Conservation (phyloP, 2,329 filamentous ascomycete genomes). For the Thielaviopsis cerberus region DNA sequence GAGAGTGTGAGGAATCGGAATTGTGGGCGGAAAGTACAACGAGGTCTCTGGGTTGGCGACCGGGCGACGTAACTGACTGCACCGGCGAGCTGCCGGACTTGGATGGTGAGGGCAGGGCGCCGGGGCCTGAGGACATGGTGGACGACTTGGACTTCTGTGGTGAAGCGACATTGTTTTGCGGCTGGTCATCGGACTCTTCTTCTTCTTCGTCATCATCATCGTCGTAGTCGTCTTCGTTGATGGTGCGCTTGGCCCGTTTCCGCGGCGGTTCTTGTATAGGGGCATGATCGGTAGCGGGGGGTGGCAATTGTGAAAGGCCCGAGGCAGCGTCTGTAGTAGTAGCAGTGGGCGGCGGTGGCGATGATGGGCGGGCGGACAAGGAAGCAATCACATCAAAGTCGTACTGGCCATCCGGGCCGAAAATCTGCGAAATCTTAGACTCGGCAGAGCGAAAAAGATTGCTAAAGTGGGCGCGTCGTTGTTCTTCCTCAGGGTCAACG, state of each 20-base stretch:
- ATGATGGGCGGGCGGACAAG: conserved; percentile 34
- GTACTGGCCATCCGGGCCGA: conserved; percentile 38
- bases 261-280: conserved; percentile 40
- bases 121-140: conserved; percentile 32
- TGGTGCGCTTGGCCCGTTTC: conserved; percentile 59
- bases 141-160: conserved; percentile 26
- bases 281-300: conserved; percentile 38
- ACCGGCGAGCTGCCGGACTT: conserved; percentile 51
- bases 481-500: conserved; percentile 38
- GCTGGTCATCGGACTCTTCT: conserved; percentile 29
- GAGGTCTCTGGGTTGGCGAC: conserved; percentile 8
- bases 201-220: conserved; percentile 64
- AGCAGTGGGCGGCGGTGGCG: conserved; percentile 59
- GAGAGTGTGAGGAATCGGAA: conserved; percentile 1
- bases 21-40: conserved; percentile 6
- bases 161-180: conserved; percentile 22
- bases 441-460: conserved; percentile 63
- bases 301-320: conserved; percentile 21
- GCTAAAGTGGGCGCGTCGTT: conserved; percentile 54
- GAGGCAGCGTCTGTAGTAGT: conserved; percentile 35
- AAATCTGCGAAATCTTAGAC: conserved; percentile 58
- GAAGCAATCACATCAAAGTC: conserved; percentile 35
- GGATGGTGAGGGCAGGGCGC: conserved; percentile 46
- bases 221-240: conserved; percentile 72
- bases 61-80: conserved; percentile 42